Evolutionary conservation across 2,329 filamentous ascomycete genomes (phyloP).

Genomic region (Lasiodiplodia citricola): DNA sequence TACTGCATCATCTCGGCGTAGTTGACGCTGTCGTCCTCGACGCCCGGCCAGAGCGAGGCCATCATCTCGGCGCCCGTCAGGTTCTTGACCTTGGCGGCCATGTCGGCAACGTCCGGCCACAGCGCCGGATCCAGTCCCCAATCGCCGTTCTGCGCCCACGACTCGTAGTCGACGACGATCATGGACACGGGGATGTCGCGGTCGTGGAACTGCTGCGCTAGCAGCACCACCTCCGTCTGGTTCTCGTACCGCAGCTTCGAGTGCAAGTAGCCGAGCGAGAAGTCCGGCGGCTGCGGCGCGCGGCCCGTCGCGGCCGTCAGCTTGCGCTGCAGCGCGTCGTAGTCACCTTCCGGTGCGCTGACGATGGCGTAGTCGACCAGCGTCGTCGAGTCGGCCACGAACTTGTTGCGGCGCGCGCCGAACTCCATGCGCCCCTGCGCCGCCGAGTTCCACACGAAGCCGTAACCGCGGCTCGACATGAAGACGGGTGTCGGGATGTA

Average conservation of each 20-base stretch:
- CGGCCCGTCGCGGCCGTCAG: conserved; percentile 37
- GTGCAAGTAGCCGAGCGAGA: conserved; percentile 39
- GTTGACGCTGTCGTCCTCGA: conserved; percentile 37
- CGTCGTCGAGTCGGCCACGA: conserved; percentile 36
- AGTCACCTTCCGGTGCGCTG: conserved; percentile 36
- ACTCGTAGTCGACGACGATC: conserved; percentile 40
- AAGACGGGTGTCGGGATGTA: conserved; percentile 39
- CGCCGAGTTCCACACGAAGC: conserved; percentile 40
- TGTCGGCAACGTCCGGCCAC: conserved; percentile 37
- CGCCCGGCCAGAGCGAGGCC: conserved; percentile 40
- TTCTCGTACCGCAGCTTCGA: conserved; percentile 41
- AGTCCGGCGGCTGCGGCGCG: conserved; percentile 38
- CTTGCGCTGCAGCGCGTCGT: conserved; percentile 36
- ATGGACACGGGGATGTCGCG: conserved; percentile 38
- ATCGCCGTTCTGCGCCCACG: conserved; percentile 40
- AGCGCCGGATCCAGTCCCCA: conserved; percentile 37
- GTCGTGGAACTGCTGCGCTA: conserved; percentile 38
- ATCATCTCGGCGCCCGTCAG: conserved; percentile 42
- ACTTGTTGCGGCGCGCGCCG: conserved; percentile 35
- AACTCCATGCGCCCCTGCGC: conserved; percentile 39
- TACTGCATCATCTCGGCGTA: conserved; percentile 36
- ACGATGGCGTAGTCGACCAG: conserved; percentile 40
- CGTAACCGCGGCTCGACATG: conserved; percentile 39
- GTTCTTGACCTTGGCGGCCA: conserved; percentile 36
- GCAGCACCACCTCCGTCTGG: conserved; percentile 36